These are phyloP conservation scores for Hypsizygus ulmarius DNA, from an alignment of 1,284 basidiomycete species.

Conservation along the genomic window DNA sequence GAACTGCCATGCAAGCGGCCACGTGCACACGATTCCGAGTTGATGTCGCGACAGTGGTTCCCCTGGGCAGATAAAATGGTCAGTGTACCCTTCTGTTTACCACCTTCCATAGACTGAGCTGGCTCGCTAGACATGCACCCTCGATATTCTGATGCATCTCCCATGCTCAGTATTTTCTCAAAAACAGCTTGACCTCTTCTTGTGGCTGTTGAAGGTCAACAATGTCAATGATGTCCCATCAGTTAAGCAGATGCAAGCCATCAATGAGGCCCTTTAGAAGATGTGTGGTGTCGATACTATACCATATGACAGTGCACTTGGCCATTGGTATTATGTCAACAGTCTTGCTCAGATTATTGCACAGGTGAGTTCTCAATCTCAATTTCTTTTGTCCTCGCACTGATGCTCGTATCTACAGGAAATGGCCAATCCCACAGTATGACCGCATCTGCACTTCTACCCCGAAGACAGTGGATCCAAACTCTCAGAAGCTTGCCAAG, in stretches of 20 bases:
- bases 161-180: slow-evolving; percentile 34
- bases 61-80: too few species aligned
- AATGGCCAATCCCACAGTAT: slow-evolving; percentile 29
- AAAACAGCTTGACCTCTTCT: slow-evolving; percentile 31
- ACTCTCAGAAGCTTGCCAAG: slow-evolving; percentile 27
- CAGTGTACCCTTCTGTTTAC: too few species aligned
- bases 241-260: slow-evolving; percentile 23
- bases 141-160: slow-evolving; percentile 35
- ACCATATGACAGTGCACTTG: slow-evolving; percentile 31
- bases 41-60: too few species aligned
- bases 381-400: too few species aligned
- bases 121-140: slow-evolving; percentile 33
- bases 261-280: slow-evolving; percentile 27
- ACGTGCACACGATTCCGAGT: too few species aligned
- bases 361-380: slow-evolving; percentile 23
- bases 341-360: slow-evolving; percentile 29
- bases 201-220: slow-evolving; percentile 31
- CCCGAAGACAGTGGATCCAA: slow-evolving; percentile 27
- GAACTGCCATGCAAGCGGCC: too few species aligned
- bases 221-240: slow-evolving; percentile 30
- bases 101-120: too few species aligned
- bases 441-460: slow-evolving; percentile 26
- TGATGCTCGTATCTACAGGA: slow-evolving; percentile 24
- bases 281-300: slow-evolving; percentile 31
- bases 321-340: slow-evolving; percentile 34